Base-by-base conservation (phyloP, 257 asterid genomes). In the Ilex aquifolium region DNA sequence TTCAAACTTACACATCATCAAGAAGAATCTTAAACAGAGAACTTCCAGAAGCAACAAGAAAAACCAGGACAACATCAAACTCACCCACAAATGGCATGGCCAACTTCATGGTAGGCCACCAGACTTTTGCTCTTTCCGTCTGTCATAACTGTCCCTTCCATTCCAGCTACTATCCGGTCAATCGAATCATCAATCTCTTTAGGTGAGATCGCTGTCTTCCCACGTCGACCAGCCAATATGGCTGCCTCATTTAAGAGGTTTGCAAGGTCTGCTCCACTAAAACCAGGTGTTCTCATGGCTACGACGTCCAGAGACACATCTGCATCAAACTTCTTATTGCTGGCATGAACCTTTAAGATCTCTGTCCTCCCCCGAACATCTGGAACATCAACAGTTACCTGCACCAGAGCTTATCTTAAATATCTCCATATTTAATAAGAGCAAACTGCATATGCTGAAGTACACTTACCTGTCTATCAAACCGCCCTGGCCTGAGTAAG, bases 61-160 rank as follows among this genome's bases (percentile, higher is more conserved):
- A 14, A 39, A 49, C 53, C 31, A 49, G 11, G 51, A 16, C 13
- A 16, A 31, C 65, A 40, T 11, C 44, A 63, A 32, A 79, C 91
- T 77, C 74, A 90, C 99, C 99, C 97, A 62, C 99, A 93, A 70
- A 93, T 81, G 82, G 99, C 97, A 73, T 93, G 97, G 27, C 99
- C 99, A 62, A 90, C 99, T 86, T 93, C 99, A 67, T 90, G 99
- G 82, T 93, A 93, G 7, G 99, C 96, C 65, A 93, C 95, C 7
- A 93, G 87, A 80, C 96, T 93, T 74, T 93, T 93, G 88, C 99
- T 90, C 87, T 93, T 93, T 57, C 99, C 99, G 72, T 93, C 99
- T 36, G 99, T 93, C 99, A 93, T 93, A 39, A 83, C 85, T 44
- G 96, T 93, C 49, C 99, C 96, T 75, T 93, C 97, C 99, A 93